Base-by-base conservation (phyloP, 2,329 filamentous ascomycete species). In the Stachybotrys chlorohalonatus region DNA sequence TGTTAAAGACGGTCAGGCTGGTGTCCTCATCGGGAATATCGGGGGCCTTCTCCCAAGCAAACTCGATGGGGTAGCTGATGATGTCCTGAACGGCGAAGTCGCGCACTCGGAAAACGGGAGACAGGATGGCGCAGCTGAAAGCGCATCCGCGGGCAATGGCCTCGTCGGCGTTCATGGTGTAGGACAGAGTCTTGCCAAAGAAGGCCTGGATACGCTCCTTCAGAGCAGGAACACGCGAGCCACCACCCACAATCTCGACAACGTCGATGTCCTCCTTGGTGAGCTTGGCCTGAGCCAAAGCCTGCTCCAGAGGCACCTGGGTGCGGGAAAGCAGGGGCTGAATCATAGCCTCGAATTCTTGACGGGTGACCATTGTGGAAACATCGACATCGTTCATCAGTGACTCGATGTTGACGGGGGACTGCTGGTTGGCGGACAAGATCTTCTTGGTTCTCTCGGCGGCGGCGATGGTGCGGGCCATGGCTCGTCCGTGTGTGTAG, bases 391-490 rank as follows among this genome's bases (percentile, higher is more conserved):
- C 94, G 74, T 97, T 95, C 92, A 99, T 97, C 63, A 99, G 80
- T 42, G 92, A 96, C 79, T 99, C 94, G 66, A 99, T 95, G 80
- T 92, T 97, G 72, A 99, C 75, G 52, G 93, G 90, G 16, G 93
- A 91, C 68, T 88, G 83, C 63, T 92, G 88, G 77, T 97, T 97
- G 70, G 94, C 94, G 42, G 93, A 97, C 55, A 99, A 80, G 54
- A 97, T 86, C 85, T 97, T 97, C 86, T 99, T 99, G 70, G 95
- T 78, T 82, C 96, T 96, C 82, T 99, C 94, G 54, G 92, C 91
- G 55, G 89, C 91, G 58, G 90, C 85, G 47, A 89, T 82, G 64
- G 95, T 89, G 70, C 94, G 90, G 62, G 92, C 85, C 72, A 87
- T 83, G 56, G 93, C 94, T 78, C 96, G 96, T 62, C 86, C 83